Percentiles rank a stretch among this genome's conserved stretches.
phyloP scores from a whole-genome alignment of 148 eudicot genomes.

The Silene uniflora region DNA sequence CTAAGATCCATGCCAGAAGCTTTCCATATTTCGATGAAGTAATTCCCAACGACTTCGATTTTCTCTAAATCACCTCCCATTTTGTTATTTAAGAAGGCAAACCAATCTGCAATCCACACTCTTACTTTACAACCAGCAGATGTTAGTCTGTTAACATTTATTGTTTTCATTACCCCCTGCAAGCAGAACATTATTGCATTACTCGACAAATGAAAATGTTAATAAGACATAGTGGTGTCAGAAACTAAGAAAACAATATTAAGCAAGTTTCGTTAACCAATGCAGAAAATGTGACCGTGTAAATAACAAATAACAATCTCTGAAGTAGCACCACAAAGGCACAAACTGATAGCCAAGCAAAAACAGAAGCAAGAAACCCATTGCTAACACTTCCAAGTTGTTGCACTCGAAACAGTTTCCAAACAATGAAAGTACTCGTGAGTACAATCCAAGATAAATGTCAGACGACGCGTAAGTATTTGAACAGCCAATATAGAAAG shows the following conservation, averaged over 20 bases:
- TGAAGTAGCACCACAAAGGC: no score
- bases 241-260: no score
- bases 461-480: no score
- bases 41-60: conserved; percentile 73
- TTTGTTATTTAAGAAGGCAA: conserved; percentile 86
- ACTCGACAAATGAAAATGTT: neutral
- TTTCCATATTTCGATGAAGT: conserved; percentile 92
- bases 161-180: conserved; percentile 91
- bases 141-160: conserved; percentile 79
- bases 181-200: conserved; percentile 5
- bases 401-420: no score
- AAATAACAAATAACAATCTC: no score
- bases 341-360: no score
- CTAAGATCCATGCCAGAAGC: conserved; percentile 75
- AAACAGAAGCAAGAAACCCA: no score
- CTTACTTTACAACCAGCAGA: conserved; percentile 88
- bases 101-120: conserved; percentile 97
- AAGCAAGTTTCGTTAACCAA: neutral
- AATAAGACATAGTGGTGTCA: no score
- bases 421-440: no score
- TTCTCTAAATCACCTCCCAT: conserved; percentile 93
- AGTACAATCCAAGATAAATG: no score
- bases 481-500: no score
- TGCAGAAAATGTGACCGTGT: neutral
- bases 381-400: no score